Evolutionary conservation across 768 basidiomycete species (phyloP), one percentile per base, ranked within the genome.

Genomic region (Antrodiella citrinella): DNA sequence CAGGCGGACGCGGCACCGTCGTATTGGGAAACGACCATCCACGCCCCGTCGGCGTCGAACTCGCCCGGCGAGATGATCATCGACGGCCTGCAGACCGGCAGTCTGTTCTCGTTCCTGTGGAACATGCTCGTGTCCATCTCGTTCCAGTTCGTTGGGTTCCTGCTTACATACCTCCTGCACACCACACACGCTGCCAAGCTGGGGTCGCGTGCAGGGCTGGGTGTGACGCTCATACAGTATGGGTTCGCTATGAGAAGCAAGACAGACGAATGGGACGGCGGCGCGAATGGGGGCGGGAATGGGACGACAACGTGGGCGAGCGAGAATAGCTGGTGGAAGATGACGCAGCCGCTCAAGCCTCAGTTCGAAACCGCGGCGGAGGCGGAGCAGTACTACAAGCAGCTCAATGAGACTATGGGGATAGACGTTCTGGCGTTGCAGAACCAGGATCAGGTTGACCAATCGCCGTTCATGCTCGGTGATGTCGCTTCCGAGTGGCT

Each of bases 11-110:
- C 90, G 0, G 93, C 87, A 0, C 96, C 96, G 0, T 79, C 91
- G 0, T 99, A 99, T 67, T 97, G 92, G 90, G 95, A 99, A 62
- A 97, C 90, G 0, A 93, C 91, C 0, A 80, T 97, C 9, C 88
- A 94, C 53, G 82, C 93, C 0, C 91, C 91, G 0, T 67, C 70
- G 0, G 69, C 73, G 22, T 49, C 74, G 30, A 74, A 77, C 44
- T 65, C 69, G 19, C 63, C 72, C 41, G 70, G 77, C 2, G 76
- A 82, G 60, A 85, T 97, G 74, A 79, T 96, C 64, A 84, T 99
- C 56, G 94, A 95, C 52, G 86, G 92, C 51, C 81, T 98, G 39
- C 91, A 92, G 0, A 80, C 90, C 0, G 93, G 93, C 46, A 83
- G 86, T 2, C 62, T 81, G 58, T 67, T 79, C 66, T 65, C 82